Base-by-base conservation (phyloP, 768 basidiomycete genomes). In the Xerocomellus amylosporus region DNA sequence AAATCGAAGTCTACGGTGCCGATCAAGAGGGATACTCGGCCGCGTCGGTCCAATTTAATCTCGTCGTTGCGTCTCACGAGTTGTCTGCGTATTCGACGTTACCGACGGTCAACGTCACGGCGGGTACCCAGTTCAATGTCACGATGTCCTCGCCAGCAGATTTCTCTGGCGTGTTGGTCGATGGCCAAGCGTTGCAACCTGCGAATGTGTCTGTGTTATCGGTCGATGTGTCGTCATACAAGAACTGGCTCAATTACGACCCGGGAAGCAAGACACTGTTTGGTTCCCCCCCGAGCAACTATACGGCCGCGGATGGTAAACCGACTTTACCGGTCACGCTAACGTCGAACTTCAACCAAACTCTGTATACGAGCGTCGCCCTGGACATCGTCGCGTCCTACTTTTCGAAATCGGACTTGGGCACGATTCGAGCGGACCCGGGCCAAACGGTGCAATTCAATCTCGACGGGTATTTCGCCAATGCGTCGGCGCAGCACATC, bases 11-110 rank as follows among this genome's bases (percentile, higher is more conserved):
- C 22, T 78, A 82, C 62, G 90, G 80, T 5, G 86, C 89, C 42
- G 90, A 93, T 60, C 77, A 82, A 58, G 76, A 80, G 61, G 91
- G 90, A 7, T 92, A 86, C 62, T 81, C 81, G 12, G 85, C 87
- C 37, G 72, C 73, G 9, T 71, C 69, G 17, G 69, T 86, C 22
- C 74, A 77, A 10, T 93, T 96, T 67, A 76, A 79, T 62, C 61
- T 95, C 31, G 76, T 86, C 46, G 73, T 93, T 33, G 83, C 89
- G 3, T 67, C 74, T 19, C 85, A 92, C 65, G 87, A 93, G 52
- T 72, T 95, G 53, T 82, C 83, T 42, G 60, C 74, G 8, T 66
- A 70, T 12, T 46, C 66, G 13, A 66, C 79, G 37, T 77, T 89
- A 17, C 81, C 84, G 12, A 81, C 81, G 8, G 78, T 92, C 69